A percentile compares a stretch with the other conserved stretches of the same genome.
Evolutionary conservation across 2,329 filamentous ascomycete species (phyloP).

Genomic region (Aspergillus persii): DNA sequence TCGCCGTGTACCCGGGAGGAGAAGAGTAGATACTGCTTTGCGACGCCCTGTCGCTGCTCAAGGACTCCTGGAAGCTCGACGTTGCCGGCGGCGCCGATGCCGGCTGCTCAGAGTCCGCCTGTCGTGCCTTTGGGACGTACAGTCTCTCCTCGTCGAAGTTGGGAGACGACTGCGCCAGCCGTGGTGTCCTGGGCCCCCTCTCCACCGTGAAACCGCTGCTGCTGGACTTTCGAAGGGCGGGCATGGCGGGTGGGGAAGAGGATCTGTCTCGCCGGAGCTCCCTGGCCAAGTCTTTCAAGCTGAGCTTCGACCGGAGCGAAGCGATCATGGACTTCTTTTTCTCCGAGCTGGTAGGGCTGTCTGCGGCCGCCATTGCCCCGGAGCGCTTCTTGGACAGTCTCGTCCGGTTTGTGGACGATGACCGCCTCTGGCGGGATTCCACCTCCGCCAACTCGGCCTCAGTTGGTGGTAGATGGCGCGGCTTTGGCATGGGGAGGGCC

Average conservation of each 20-base stretch:
- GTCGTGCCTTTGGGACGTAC: conserved; percentile 16
- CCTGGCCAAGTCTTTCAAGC: conserved; percentile 29
- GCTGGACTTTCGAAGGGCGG: neutral
- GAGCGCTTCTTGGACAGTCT: neutral
- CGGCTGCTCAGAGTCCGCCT: conserved; percentile 5
- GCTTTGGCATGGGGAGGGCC: conserved; percentile 30
- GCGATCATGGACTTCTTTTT: conserved; percentile 27
- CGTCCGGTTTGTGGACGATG: neutral
- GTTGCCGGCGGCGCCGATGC: conserved; percentile 15
- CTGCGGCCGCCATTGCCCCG: conserved; percentile 12
- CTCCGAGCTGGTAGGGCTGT: conserved; percentile 6
- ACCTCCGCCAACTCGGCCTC: conserved; percentile 4
- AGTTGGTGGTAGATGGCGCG: conserved; percentile 6
- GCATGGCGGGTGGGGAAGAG: conserved; percentile 11
- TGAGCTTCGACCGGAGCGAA: conserved; percentile 28
- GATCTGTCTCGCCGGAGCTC: conserved; percentile 19
- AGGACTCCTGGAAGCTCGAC: conserved; percentile 1
- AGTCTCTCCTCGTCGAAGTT: conserved; percentile 13
- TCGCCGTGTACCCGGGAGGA: neutral
- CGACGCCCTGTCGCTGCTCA: neutral
- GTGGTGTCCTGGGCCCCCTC: neutral
- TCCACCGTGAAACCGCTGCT: neutral
- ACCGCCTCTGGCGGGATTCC: conserved; percentile 13
- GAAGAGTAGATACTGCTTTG: conserved; percentile 8
- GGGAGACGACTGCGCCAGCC: neutral